Conservation (phyloP, 2,329 filamentous ascomycete species). For the Emergomyces africanus region DNA sequence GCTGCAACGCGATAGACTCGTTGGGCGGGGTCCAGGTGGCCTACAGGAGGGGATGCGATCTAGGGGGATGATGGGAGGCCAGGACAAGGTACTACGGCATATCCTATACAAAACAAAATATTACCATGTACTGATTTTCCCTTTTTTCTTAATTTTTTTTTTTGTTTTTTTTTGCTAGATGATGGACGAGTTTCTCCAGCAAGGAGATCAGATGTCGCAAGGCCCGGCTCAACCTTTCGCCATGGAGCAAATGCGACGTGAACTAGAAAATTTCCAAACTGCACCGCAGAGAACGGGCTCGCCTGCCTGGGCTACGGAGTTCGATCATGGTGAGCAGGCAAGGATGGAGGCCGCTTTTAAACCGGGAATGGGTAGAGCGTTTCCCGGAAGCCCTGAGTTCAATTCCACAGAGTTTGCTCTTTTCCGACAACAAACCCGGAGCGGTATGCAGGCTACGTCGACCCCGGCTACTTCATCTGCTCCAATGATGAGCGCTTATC, state of each 20-base stretch:
- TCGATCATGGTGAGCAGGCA: conserved; percentile 49
- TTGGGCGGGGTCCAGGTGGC: conserved; percentile 58
- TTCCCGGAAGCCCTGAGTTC: conserved; percentile 43
- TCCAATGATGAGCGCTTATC: conserved; percentile 36
- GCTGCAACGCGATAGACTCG: conserved; percentile 77
- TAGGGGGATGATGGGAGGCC: conserved; percentile 52
- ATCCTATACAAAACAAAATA: background rate
- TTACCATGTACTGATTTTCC: background rate
- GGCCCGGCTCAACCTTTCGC: conserved; percentile 46
- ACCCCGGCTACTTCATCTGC: conserved; percentile 45
- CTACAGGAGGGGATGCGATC: conserved; percentile 68
- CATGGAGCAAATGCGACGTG: conserved; percentile 54
- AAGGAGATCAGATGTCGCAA: conserved; percentile 50
- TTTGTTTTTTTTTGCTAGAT: conserved; percentile 57
- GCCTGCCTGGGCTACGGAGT: conserved; percentile 52
- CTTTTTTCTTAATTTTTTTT: conserved; percentile 1
- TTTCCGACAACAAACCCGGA: conserved; percentile 63
- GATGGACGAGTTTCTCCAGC: conserved; percentile 87
- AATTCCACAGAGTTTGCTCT: conserved; percentile 73
- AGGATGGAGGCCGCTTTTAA: conserved; percentile 59
- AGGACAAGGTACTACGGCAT: conserved; percentile 50
- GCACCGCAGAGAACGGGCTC: conserved; percentile 40
- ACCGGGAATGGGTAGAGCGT: conserved; percentile 30
- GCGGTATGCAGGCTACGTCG: conserved; percentile 43
- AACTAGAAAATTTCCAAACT: conserved; percentile 43